Conservation (phyloP, 371 early-diverging fungal genomes). For the Mortierella sp. region DNA sequence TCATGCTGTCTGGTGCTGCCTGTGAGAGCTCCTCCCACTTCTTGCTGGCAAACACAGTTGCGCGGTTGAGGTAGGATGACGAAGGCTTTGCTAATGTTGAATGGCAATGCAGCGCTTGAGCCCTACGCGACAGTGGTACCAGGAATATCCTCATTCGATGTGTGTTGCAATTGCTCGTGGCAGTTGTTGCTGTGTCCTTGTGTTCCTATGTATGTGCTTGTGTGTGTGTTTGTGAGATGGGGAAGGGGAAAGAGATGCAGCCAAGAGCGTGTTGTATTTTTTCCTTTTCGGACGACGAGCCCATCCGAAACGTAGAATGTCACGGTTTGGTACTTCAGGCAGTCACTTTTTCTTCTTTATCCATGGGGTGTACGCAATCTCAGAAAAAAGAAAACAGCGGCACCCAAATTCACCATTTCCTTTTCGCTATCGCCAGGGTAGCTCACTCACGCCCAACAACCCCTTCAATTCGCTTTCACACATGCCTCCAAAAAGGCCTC, state of each 20-base stretch:
- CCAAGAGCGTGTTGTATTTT: background rate
- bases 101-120: constrained; percentile 63
- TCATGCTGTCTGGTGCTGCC: constrained; percentile 67
- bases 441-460: background rate
- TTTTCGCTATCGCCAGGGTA: background rate
- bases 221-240: background rate
- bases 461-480: background rate
- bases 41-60: constrained; percentile 68
- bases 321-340: background rate
- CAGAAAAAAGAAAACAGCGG: background rate
- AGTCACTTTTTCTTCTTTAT: background rate
- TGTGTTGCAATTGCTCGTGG: background rate
- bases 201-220: background rate
- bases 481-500: background rate
- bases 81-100: constrained; percentile 60
- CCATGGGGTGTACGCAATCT: background rate
- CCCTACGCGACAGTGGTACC: constrained; percentile 61
- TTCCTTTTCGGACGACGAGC: background rate
- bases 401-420: background rate
- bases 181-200: background rate
- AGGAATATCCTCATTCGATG: constrained; percentile 61
- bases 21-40: constrained; percentile 76
- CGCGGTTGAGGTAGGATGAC: constrained; percentile 66
- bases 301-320: background rate
- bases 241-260: background rate